Base-by-base conservation (phyloP, 2,329 filamentous ascomycete genomes). In the Biscogniauxia sp. region DNA sequence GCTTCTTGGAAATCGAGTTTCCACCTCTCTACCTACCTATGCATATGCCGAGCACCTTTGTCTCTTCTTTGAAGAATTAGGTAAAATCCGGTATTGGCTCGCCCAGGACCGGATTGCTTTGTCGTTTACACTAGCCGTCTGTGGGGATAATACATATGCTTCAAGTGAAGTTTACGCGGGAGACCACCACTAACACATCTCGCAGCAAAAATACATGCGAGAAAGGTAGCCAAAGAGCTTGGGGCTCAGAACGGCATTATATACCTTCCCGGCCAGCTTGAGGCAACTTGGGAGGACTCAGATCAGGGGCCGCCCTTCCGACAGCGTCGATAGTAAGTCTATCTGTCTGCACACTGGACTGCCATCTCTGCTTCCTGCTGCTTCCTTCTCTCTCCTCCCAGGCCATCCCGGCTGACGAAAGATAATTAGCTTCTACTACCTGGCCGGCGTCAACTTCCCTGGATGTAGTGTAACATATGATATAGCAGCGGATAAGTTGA, bases 381-480 rank as follows among this genome's bases (percentile, higher is more conserved):
- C 37, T 2, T 45, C 11, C 7, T 17, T 6, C 37, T n/a, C 37
- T 45, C 13, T 9, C 11, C 17, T 45, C 37, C 6, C 3, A n/a
- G 3, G 3, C 6, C 17, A 17, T n/a, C 17, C 15, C 1, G 3
- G 37, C n/a, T 55, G 53, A 55, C 53, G 15, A 20, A 37, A 26
- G 53, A 28, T n/a, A 15, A 45, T 2, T 55, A 86, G 83, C 76
- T 87, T 87, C 72, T 87, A 82, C 72, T 87, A 87, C 70, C 69
- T 87, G 58, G 77, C 79, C 26, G 84, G 84, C 41, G 80, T 78
- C 60, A 74, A 85, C 72, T 82, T 85, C 62, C 76, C 82, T 1
- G 81, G 82, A 66, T 85, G 82, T 68, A 76, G 77, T 54, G 78
- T 84, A 37, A 87, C 84, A 1, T 87, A 86, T 67, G 83, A 87